A percentile compares a stretch with the other conserved stretches of the same genome.
These are phyloP conservation scores for Suhomyces faveliae DNA, from an alignment of 805 yeast genomes.

Conservation along the genomic window DNA sequence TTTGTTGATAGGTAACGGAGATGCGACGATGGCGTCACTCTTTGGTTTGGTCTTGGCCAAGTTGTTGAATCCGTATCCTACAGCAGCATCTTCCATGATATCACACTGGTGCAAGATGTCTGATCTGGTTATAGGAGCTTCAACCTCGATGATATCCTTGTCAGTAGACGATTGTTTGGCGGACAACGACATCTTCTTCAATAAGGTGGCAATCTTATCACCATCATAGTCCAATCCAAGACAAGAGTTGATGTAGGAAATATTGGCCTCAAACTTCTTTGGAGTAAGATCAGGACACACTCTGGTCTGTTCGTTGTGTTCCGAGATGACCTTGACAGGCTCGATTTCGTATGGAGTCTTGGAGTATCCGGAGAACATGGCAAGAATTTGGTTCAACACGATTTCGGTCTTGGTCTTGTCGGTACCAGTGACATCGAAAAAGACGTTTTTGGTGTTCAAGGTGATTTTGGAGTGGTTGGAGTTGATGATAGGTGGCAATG, in stretches of 20 bases:
- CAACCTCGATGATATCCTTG: constrained; percentile 56
- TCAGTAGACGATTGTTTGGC: constrained; percentile 54
- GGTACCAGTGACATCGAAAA: constrained; percentile 92
- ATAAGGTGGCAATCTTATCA: constrained; percentile 63
- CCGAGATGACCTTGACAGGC: constrained; percentile 82
- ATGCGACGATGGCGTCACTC: constrained; percentile 75
- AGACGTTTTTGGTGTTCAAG: constrained; percentile 79
- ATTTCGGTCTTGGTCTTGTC: constrained; percentile 92
- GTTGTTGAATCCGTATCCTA: constrained; percentile 92
- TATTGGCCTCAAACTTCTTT: constrained; percentile 70
- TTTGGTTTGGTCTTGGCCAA: constrained; percentile 76
- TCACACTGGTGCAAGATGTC: constrained; percentile 97
- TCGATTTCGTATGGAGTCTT: constrained; percentile 80
- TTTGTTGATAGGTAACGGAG: constrained; percentile 88
- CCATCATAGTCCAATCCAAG: constrained; percentile 76
- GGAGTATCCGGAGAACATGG: constrained; percentile 93
- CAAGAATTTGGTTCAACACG: constrained; percentile 87
- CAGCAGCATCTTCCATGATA: constrained; percentile 97
- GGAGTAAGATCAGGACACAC: constrained; percentile 70
- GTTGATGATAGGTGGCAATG: constrained; percentile 96
- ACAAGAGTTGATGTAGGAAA: constrained; percentile 85
- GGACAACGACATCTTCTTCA: constrained; percentile 76
- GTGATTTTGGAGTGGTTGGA: constrained; percentile 87
- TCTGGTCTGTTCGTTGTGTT: constrained; percentile 75
- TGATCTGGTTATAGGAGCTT: constrained; percentile 90